Base-by-base conservation (phyloP, 768 basidiomycete genomes). In the Hemileccinum impolitum region DNA sequence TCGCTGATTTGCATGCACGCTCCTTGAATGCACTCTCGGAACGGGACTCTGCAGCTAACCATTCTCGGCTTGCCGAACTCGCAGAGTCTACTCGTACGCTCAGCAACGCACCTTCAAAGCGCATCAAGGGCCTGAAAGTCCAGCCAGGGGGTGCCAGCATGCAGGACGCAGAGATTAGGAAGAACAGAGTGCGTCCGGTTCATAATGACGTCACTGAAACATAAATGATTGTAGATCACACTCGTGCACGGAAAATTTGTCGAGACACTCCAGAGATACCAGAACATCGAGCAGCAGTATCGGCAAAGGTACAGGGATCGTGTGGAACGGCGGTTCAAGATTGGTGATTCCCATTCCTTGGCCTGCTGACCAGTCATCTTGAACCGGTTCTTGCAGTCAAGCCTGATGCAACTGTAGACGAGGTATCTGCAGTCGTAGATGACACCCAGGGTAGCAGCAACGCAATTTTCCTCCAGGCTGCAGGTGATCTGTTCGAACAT, bases 331-430 rank as follows among this genome's bases (percentile, higher is more conserved):
- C 87, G 94, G 66, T 77, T 88, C 63, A 82, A 77, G 62, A 92
- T 93, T 47, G 87, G 87, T 84, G 51, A 45, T 70, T 59, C 30
- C 34, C 12, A 26, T 34, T 26, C 30, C 38, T 34, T 41, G 28
- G 8, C 34, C 30, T 10, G n/a, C 17, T 23, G 23, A 31, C 32
- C 34, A 17, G 6, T 42, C 25, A 4, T 31, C 26, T 18, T 39
- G 31, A 54, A 38, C n/a, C 14, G 18, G 14, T 28, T 26, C 11
- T 25, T 18, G 3, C 50, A 90, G 91, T 92, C 39, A 94, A 94
- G 67, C 90, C 90, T 3, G 81, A 91, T 58, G 93, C 93, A 17
- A 83, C 90, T 25, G 78, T 80, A 11, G 85, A 91, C 50, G 91
- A 95, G 62, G 73, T 95, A 31, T 72, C 78, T 50, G 72, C 81